Base-by-base conservation (phyloP, 306 rosid genomes). In the Fragaria ananassa region DNA sequence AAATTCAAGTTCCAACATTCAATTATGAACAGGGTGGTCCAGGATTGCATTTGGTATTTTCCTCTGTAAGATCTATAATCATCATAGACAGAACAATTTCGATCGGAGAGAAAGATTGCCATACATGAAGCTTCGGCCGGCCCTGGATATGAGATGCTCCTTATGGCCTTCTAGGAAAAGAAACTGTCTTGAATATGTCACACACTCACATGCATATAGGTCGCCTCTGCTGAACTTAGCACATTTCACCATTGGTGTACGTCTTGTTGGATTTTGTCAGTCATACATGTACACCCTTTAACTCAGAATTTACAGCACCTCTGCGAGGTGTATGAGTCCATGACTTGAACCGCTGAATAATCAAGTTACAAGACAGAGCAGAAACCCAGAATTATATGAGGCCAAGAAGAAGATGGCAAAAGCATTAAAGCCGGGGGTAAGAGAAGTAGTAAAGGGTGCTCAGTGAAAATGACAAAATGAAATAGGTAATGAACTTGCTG, bases 371-470 rank as follows among this genome's bases (percentile, higher is more conserved):
- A 2, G 41, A 64, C 15, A 65, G 27, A 18, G 9, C 47, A 35
- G 42, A 37, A 37, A 8, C 10, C 0, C 47, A 35, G 42, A 37
- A 65, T 56, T 56, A 25, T 1, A 18, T 10, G 3, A 41, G 68
- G 53, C 56, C 56, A 58, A 73, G 68, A 73, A 58, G 68, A 73
- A 73, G 25, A 73, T 23, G 56, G 76, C 76, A 72, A 56, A 56
- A 35, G 10, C 50, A 54, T 54, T 56, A 21, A 72, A 54, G 45
- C 19, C 58, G 7, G 42, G 68, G 53, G 67, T 21, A 54, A 74
- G 19, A 50, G 19, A 66, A 17, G 39, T 5, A n/a, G 17, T 63
- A 45, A 29, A 64, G 37, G 44, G 37, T n/a, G 23, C 21, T 63
- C 45, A 34, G 49, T 60, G 60, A 46, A 61, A 70, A 54, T 45